Conservation (phyloP, 352 stramenopile species). For the Phytophthora litchii region DNA sequence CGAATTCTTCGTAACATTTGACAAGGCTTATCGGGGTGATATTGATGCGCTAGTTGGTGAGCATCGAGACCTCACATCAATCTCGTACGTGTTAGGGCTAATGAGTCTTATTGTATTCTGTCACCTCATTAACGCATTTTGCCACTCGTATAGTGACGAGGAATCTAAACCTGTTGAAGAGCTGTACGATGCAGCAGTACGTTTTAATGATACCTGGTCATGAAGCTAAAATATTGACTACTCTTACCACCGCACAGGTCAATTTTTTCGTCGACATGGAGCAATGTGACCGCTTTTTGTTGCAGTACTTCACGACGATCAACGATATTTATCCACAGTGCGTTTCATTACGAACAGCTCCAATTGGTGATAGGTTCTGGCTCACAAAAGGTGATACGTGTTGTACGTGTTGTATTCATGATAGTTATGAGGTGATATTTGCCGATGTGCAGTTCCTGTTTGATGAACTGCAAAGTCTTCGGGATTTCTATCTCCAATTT, state of each 20-base stretch:
- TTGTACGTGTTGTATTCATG: neutral
- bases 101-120: no score
- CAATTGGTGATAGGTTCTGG: no score
- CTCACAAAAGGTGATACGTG: no score
- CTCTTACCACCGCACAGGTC: slow-evolving; percentile 39
- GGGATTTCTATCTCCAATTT: slow-evolving; percentile 88
- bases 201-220: neutral
- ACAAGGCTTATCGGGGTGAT: slow-evolving; percentile 41
- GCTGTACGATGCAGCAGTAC: slow-evolving; percentile 53
- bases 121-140: no score
- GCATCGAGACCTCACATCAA: slow-evolving; percentile 31
- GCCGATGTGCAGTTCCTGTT: slow-evolving; percentile 74
- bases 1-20: slow-evolving; percentile 67
- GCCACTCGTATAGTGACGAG: slow-evolving; percentile 27
- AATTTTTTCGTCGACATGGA: slow-evolving; percentile 90
- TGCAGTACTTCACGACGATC: slow-evolving; percentile 84
- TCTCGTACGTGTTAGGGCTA: slow-evolving; percentile 22
- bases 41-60: slow-evolving; percentile 39
- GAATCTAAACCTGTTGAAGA: slow-evolving; percentile 44
- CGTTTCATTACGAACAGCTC: slow-evolving; percentile 9
- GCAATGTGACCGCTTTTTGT: slow-evolving; percentile 81
- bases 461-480: slow-evolving; percentile 76
- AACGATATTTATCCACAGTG: slow-evolving; percentile 84
- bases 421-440: slow-evolving; percentile 72
- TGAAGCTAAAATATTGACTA: neutral